Evolutionary conservation across 371 early-diverging fungal genomes (phyloP).

Genomic region (Mycotypha africana): DNA sequence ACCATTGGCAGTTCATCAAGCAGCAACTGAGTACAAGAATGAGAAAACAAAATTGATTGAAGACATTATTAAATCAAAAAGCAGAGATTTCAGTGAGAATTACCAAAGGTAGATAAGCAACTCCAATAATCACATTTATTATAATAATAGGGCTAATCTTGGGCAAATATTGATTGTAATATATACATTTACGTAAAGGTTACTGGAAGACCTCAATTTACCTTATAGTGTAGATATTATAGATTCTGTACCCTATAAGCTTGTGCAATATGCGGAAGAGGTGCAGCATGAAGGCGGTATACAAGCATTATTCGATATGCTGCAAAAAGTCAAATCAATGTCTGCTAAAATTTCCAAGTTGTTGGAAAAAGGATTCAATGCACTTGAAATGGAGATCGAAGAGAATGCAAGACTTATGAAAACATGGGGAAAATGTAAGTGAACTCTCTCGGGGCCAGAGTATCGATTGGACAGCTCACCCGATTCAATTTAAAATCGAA

Average conservation of each 20-base stretch:
- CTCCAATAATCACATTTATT: neutral
- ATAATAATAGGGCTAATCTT: too few species aligned
- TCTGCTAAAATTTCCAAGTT: constrained; percentile 44
- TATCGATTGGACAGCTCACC: too few species aligned
- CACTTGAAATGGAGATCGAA: constrained; percentile 66
- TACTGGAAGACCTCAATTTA: constrained; percentile 13
- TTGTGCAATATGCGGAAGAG: constrained; percentile 67
- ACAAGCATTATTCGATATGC: constrained; percentile 55
- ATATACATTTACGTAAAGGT: constrained; percentile 10
- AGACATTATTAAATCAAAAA: constrained; percentile 54
- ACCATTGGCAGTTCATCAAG: constrained; percentile 88
- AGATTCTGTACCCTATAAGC: constrained; percentile 57
- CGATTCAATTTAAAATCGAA: neutral
- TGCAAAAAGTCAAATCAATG: constrained; percentile 51
- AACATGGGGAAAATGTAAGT: constrained; percentile 41
- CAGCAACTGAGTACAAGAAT: too few species aligned
- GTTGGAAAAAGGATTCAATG: constrained; percentile 62
- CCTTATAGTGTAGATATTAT: constrained; percentile 37
- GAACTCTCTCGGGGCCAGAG: too few species aligned
- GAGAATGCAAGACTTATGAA: constrained; percentile 62
- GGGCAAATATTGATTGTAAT: too few species aligned
- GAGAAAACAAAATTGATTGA: too few species aligned
- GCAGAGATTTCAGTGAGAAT: constrained; percentile 58
- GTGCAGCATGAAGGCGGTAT: constrained; percentile 69
- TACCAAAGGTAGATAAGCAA: constrained; percentile 43